A percentile compares a stretch with the other conserved stretches of the same genome.
phyloP scores from a whole-genome alignment of 2,329 filamentous ascomycete genomes.

The Nannizzia gypsea region DNA sequence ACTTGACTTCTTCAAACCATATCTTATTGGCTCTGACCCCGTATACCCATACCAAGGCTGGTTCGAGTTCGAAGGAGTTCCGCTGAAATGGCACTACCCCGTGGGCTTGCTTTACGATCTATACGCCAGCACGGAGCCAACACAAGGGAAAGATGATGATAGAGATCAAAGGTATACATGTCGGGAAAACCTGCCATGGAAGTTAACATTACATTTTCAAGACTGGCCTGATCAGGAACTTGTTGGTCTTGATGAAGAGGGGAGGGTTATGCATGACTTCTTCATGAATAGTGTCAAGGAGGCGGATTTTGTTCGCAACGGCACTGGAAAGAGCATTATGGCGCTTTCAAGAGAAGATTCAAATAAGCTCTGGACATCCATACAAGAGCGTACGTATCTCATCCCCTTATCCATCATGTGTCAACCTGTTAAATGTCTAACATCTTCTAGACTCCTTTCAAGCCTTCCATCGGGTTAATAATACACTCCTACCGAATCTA shows the following conservation, averaged over 20 bases:
- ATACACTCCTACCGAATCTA: conserved; percentile 56
- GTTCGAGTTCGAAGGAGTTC: conserved; percentile 57
- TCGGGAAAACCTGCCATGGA: conserved; percentile 45
- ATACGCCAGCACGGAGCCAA: conserved; percentile 46
- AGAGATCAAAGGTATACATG: not conserved
- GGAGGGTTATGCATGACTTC: conserved; percentile 49
- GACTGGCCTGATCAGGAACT: conserved; percentile 48
- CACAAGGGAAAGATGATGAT: conserved; percentile 13
- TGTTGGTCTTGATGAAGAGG: conserved; percentile 44
- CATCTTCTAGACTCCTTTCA: conserved; percentile 32
- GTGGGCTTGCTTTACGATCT: conserved; percentile 58
- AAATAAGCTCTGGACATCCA: conserved; percentile 67
- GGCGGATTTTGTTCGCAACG: conserved; percentile 79
- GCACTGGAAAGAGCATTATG: conserved; percentile 84
- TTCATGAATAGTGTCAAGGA: conserved; percentile 62
- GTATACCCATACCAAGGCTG: conserved; percentile 43
- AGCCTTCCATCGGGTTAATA: conserved; percentile 62
- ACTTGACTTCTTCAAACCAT: conserved; percentile 49
- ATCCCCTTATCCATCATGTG: not conserved
- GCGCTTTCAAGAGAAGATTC: conserved; percentile 74
- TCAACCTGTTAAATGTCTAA: not conserved
- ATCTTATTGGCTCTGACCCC: conserved; percentile 45
- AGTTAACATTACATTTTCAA: conserved; percentile 49
- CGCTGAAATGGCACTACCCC: conserved; percentile 61
- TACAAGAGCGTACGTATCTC: conserved; percentile 51